Conservation (phyloP, 805 yeast genomes). For the Zygotorulaspora chibaensis region DNA sequence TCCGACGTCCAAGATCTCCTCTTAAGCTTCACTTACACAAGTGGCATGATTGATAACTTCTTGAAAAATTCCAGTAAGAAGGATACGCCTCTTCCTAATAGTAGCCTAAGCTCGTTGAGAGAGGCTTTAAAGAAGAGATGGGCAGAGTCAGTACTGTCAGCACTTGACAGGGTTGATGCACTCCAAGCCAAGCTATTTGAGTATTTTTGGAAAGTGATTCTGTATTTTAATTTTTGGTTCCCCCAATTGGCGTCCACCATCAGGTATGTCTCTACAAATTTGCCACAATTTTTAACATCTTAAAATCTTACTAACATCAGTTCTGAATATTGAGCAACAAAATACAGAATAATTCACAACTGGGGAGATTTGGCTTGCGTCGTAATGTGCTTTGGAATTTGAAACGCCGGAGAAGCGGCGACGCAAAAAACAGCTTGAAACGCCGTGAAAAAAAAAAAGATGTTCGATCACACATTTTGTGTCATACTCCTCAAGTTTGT, state of each 20-base stretch:
- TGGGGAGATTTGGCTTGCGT: no score
- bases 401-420: neutral
- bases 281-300: neutral
- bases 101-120: slow-evolving; percentile 2
- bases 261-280: slow-evolving; percentile 21
- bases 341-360: neutral
- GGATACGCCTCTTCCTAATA: neutral
- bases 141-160: slow-evolving; percentile 8
- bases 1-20: slow-evolving; percentile 17
- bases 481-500: neutral
- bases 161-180: slow-evolving; percentile 13
- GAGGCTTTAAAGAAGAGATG: slow-evolving; percentile 9
- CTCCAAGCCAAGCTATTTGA: slow-evolving; percentile 21
- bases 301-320: neutral
- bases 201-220: slow-evolving; percentile 21
- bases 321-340: neutral
- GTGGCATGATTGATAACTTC: slow-evolving; percentile 2
- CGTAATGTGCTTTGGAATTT: neutral
- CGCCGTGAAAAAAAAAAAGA: neutral
- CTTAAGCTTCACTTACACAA: slow-evolving; percentile 8
- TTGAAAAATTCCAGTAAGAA: neutral
- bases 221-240: slow-evolving; percentile 24
- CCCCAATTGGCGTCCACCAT: slow-evolving; percentile 18
- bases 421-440: neutral
- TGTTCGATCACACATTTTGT: neutral